Base-by-base conservation (phyloP, 768 basidiomycete species). In the Serendipita indica region DNA sequence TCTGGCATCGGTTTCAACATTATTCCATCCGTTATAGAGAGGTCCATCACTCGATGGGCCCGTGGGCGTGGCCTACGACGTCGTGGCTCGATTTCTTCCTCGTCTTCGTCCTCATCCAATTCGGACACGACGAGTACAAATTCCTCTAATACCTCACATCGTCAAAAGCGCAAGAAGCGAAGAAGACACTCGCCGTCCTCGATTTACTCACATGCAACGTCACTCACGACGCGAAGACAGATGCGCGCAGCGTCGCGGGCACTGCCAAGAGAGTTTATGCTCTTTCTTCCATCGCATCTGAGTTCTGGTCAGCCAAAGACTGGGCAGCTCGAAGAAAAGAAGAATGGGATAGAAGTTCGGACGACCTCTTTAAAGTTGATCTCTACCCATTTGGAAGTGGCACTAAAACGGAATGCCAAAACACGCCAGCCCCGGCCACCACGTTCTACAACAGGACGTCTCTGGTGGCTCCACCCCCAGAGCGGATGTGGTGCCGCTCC, bases 41-140 rank as follows among this genome's bases (percentile, higher is more conserved):
- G 77, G 52, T 84, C 84, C 4, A 84, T 86, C 60, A 71, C 81
- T 34, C 77, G 80, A 60, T 88, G 85, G 85, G 83, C 84, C 20
- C 73, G 79, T 61, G 73, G 49, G n/a, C 20, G 22, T 22, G 49
- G 49, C 7, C 41, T 20, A 56, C 62, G n/a, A 43, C 54, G 75
- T 39, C 75, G 73, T 65, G 61, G 62, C 13, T 70, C 72, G 1
- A 71, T 74, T 0, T 66, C 71, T 1, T 72, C 78, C 0, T 75
- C 75, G n/a, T 73, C 77, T 1, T 72, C 73, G 1, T 64, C 63
- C 30, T 75, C 77, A 2, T 69, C 73, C 2, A 64, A 64, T 64
- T 73, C 68, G 65, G 30, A 10, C 10, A 30, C 10, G 20, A 54
- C 5, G 7, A 12, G 20, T 33, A 22, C 49, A 10, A 27, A 18